Evolutionary conservation across 495 filamentous ascomycete genomes (phyloP).

Genomic region (Aspergillus ellipticus): DNA sequence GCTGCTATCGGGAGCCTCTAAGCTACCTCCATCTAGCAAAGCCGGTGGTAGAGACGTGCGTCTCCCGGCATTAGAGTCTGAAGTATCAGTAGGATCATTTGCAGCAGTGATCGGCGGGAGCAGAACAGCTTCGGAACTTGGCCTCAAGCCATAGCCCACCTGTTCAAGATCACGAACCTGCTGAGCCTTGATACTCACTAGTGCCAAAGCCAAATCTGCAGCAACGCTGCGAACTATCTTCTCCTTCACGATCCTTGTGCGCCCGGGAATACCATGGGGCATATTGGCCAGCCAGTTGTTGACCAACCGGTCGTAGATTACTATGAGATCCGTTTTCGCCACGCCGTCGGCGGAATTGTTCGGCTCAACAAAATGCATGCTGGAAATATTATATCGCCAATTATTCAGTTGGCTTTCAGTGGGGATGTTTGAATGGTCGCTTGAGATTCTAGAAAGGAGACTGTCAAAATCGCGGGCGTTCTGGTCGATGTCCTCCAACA

Average conservation of each 20-base stretch:
- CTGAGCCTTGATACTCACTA: constrained; percentile 20
- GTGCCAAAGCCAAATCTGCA: constrained; percentile 37
- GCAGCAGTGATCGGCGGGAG: not conserved
- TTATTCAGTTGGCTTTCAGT: constrained; percentile 15
- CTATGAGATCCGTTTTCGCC: constrained; percentile 20
- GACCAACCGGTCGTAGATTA: constrained; percentile 38
- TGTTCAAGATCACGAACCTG: not conserved
- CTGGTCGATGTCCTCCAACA: constrained; percentile 35
- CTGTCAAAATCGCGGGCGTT: constrained; percentile 23
- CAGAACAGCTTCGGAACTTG: not conserved
- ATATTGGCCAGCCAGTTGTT: constrained; percentile 38
- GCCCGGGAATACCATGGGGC: constrained; percentile 30
- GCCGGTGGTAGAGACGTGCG: not conserved
- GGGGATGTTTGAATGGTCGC: not conserved
- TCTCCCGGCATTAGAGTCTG: not conserved
- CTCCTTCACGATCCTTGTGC: constrained; percentile 40
- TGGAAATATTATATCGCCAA: constrained; percentile 16
- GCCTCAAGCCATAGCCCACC: not conserved
- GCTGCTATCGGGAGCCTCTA: not conserved
- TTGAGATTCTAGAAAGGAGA: constrained; percentile 19
- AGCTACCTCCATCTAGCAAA: not conserved
- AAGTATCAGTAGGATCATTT: not conserved
- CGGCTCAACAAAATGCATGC: constrained; percentile 8
- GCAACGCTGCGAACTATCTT: constrained; percentile 37
- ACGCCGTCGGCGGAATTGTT: not conserved